These are phyloP conservation scores for Candida cerambycidarum DNA, from an alignment of 805 yeast genomes.

Conservation along the genomic window DNA sequence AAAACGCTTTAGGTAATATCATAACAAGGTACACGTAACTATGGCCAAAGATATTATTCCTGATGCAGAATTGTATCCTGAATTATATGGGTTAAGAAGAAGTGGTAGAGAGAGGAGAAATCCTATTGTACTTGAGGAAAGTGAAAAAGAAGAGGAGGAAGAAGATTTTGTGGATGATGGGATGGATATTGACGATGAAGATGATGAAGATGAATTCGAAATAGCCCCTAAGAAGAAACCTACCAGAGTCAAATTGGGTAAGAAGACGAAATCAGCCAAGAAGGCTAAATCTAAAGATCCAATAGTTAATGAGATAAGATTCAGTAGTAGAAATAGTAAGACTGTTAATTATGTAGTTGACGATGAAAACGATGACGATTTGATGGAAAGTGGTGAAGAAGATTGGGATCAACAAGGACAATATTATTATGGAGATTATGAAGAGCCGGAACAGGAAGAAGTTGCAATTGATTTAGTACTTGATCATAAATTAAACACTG, in stretches of 20 bases:
- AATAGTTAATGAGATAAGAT: constrained; percentile 55
- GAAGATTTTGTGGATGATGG: constrained; percentile 17
- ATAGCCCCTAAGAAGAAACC: constrained; percentile 18
- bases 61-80: constrained; percentile 70
- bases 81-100: constrained; percentile 78
- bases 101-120: constrained; percentile 61
- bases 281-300: constrained; percentile 3
- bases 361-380: constrained; percentile 58
- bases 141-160: constrained; percentile 31
- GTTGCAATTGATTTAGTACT: constrained; percentile 38
- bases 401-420: constrained; percentile 22
- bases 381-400: constrained; percentile 49
- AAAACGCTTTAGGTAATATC: too few species aligned
- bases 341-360: constrained; percentile 79
- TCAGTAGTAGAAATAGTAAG: constrained; percentile 68
- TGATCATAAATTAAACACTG: constrained; percentile 37
- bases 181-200: constrained; percentile 18
- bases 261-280: background rate
- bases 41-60: constrained; percentile 35
- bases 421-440: constrained; percentile 32
- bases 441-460: constrained; percentile 32
- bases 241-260: constrained; percentile 1
- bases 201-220: constrained; percentile 19
- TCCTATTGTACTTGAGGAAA: constrained; percentile 33
- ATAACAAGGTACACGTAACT: background rate